phyloP scores from a whole-genome alignment of 2,329 filamentous ascomycete species.

The Xylariaceae sp. region DNA sequence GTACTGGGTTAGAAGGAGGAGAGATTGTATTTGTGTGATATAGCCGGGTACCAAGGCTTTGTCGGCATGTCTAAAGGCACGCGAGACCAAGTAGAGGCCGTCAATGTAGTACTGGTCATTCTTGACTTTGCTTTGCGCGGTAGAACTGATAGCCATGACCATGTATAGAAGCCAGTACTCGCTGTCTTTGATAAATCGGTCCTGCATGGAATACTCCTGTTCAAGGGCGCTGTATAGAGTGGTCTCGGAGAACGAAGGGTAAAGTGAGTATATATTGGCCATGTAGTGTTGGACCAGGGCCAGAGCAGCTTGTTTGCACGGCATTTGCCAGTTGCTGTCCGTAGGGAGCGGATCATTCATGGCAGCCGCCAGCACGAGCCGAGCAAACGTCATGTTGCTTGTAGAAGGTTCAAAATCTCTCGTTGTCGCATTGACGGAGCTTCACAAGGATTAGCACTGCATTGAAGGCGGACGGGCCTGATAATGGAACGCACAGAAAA shows the following conservation, averaged over 20 bases:
- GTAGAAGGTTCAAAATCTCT: slow-evolving; percentile 88
- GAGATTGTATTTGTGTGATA: slow-evolving; percentile 77
- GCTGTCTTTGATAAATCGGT: slow-evolving; percentile 56
- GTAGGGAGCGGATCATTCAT: slow-evolving; percentile 67
- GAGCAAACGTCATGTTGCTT: slow-evolving; percentile 86
- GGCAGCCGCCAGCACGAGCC: slow-evolving; percentile 78
- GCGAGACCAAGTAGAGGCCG: slow-evolving; percentile 52
- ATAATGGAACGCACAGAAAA: slow-evolving; percentile 58
- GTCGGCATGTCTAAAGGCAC: slow-evolving; percentile 72
- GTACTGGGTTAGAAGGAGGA: slow-evolving; percentile 82
- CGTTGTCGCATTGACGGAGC: slow-evolving; percentile 89
- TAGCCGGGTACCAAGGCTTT: slow-evolving; percentile 80
- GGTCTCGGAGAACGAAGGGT: slow-evolving; percentile 79
- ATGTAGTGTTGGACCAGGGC: slow-evolving; percentile 78
- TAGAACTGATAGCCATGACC: slow-evolving; percentile 78
- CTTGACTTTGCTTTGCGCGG: slow-evolving; percentile 64
- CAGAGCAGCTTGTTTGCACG: slow-evolving; percentile 62
- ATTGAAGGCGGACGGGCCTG: neutral
- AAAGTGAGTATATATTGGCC: slow-evolving; percentile 70
- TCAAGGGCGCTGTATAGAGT: slow-evolving; percentile 73
- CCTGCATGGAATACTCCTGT: slow-evolving; percentile 69
- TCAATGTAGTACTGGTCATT: slow-evolving; percentile 58
- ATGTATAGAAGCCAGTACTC: slow-evolving; percentile 87
- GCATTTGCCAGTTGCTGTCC: slow-evolving; percentile 57
- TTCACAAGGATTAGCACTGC: slow-evolving; percentile 34